These are phyloP conservation scores for Trichosanthes cucumerina DNA, from an alignment of 306 rosid species.

Conservation along the genomic window DNA sequence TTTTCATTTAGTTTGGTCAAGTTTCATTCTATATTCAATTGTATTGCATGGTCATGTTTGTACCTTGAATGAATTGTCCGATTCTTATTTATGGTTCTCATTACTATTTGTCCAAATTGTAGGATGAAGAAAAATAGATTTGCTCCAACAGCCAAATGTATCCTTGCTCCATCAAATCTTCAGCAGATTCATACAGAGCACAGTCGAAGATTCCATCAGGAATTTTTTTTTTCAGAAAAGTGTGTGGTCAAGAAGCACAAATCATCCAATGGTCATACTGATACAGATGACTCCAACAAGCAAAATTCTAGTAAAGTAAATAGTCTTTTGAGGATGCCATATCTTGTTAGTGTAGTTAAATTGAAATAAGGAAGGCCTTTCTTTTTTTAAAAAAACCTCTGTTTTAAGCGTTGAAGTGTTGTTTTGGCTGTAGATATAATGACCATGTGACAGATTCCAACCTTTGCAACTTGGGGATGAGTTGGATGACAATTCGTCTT, in stretches of 20 bases:
- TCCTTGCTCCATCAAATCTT: conserved; percentile 22
- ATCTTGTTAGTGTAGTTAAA: not conserved
- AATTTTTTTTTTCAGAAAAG: conserved; percentile 15
- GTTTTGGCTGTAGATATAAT: not conserved
- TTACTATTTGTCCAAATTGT: conserved; percentile 1
- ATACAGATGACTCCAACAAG: conserved; percentile 20
- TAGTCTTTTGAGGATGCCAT: not conserved
- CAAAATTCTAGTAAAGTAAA: not conserved
- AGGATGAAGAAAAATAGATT: conserved; percentile 63
- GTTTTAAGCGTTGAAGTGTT: not conserved
- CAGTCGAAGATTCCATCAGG: conserved; percentile 16
- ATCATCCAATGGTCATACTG: conserved; percentile 23
- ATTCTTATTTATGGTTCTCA: not conserved
- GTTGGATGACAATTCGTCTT: no score
- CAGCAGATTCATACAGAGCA: conserved; percentile 21
- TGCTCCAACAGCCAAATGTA: conserved; percentile 24
- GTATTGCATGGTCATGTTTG: not conserved
- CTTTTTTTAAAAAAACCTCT: not conserved
- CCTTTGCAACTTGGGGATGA: not conserved
- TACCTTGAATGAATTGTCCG: not conserved
- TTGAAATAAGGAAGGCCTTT: not conserved
- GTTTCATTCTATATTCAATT: not conserved
- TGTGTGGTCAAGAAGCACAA: conserved; percentile 29
- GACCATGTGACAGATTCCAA: not conserved
- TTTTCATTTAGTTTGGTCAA: not conserved